Evolutionary conservation across 108 stramenopile genomes (phyloP).

Genomic region (Nitzschia inconspicua): DNA sequence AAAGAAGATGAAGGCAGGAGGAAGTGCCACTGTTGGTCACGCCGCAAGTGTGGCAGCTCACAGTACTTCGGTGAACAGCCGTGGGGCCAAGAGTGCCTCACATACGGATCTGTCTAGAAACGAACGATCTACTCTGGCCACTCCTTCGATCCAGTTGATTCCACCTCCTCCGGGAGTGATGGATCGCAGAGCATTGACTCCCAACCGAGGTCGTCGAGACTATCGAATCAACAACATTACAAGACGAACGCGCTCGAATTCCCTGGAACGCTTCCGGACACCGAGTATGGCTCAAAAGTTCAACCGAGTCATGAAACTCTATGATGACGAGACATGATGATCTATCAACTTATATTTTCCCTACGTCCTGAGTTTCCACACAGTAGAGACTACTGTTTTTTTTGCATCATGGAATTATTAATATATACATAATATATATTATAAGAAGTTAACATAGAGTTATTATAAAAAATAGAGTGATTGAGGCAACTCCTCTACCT

Average conservation of each 20-base stretch:
- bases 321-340: conserved; percentile 17
- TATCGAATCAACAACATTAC: neutral
- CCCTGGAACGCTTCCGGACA: conserved; percentile 26
- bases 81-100: conserved; percentile 8
- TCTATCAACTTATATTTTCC: neutral
- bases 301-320: conserved; percentile 31
- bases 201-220: conserved; percentile 5
- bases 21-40: neutral
- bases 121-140: neutral
- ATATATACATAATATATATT: too few species aligned
- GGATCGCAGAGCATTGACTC: neutral
- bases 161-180: neutral
- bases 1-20: conserved; percentile 18
- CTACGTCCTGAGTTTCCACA: too few species aligned
- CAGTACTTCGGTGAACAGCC: conserved; percentile 15
- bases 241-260: conserved; percentile 11
- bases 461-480: too few species aligned
- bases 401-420: too few species aligned
- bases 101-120: neutral
- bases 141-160: neutral
- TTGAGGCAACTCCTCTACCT: too few species aligned
- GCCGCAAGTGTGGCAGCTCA: conserved; percentile 2
- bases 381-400: too few species aligned
- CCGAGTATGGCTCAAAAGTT: conserved; percentile 36
- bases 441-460: too few species aligned